These are phyloP conservation scores for Puccinia novopanici DNA, from an alignment of 1,284 basidiomycete species.

Conservation along the genomic window DNA sequence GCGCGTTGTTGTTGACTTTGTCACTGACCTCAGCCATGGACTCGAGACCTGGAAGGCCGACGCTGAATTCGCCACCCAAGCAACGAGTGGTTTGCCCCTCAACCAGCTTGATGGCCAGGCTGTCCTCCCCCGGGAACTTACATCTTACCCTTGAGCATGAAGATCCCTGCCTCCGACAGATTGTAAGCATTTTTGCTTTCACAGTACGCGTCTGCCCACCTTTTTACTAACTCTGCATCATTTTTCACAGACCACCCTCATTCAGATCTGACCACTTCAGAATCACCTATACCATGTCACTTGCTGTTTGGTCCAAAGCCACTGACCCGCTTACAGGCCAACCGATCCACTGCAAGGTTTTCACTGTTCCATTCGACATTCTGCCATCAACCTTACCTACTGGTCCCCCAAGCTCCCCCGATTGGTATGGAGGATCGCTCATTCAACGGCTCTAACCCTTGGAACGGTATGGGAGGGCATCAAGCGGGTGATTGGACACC, in stretches of 20 bases:
- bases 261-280: slow-evolving; percentile 57
- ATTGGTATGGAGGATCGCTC: slow-evolving; percentile 48
- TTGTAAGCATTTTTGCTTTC: slow-evolving; percentile 52
- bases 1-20: slow-evolving; percentile 58
- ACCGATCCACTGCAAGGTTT: slow-evolving; percentile 56
- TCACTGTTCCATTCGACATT: slow-evolving; percentile 57
- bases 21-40: slow-evolving; percentile 57
- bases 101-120: slow-evolving; percentile 51
- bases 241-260: slow-evolving; percentile 56
- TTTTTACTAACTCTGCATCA: not conserved
- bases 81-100: slow-evolving; percentile 51
- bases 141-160: slow-evolving; percentile 58
- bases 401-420: slow-evolving; percentile 39
- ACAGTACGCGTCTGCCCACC: not conserved
- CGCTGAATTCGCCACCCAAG: slow-evolving; percentile 53
- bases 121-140: slow-evolving; percentile 57
- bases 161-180: slow-evolving; percentile 57
- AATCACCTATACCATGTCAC: slow-evolving; percentile 58
- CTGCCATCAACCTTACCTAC: slow-evolving; percentile 57
- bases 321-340: slow-evolving; percentile 53
- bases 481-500: slow-evolving; percentile 36
- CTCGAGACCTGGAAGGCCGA: slow-evolving; percentile 58
- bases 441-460: slow-evolving; percentile 21
- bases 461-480: slow-evolving; percentile 44
- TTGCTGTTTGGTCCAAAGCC: slow-evolving; percentile 55